Evolutionary conservation across 2,329 filamentous ascomycete species (phyloP), one percentile per base, ranked within the genome.

Genomic region (Macrophomina pseudophaseolina): DNA sequence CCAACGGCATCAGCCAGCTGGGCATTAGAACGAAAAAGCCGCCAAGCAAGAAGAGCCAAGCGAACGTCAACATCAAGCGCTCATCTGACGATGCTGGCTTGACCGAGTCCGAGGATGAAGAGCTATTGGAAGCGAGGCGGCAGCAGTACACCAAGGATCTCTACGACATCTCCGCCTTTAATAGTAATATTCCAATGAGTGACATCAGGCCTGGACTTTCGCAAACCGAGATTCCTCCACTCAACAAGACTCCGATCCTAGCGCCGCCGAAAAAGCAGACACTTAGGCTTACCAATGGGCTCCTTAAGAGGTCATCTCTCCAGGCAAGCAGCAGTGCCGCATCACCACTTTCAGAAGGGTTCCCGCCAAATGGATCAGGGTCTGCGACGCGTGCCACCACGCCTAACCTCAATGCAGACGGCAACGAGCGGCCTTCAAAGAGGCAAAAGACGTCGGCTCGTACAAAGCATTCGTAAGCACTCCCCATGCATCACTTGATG

Each of bases 401-500:
- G 64, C 64, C 64, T 60, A 59, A 51, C n/a, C 64, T 66, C 42
- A 66, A 51, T n/a, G 44, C 54, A 56, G 64, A 65, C 44, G 63
- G 63, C 52, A 46, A 38, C 44, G 64, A 62, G 32, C 38, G 65
- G n/a, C 65, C 65, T 5, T 46, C 58, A 14, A 67, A 64, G 65
- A 52, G 65, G 38, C 65, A 67, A 16, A 67, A 67, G 65, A 58
- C 56, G 12, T 63, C 56, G 38, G 56, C 65, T 44, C 56, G 65
- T 18, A 67, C 65, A 33, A 67, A 67, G 28, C 56, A 63, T 11
- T 67, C 65, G 65, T 67, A 64, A 67, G 65, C 64, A 35, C 28
- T 30, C 48, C 56, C 14, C 42, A 48, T 35, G 46, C 52, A 59
- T n/a, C 44, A 9, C 18, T 64, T 67, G 38, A 12, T 64, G 51